Percentiles rank a stretch among this genome's conserved stretches.
These are phyloP conservation scores for Cladochytrium replicatum DNA, from an alignment of 192 early-diverging fungal genomes.

Conservation along the genomic window DNA sequence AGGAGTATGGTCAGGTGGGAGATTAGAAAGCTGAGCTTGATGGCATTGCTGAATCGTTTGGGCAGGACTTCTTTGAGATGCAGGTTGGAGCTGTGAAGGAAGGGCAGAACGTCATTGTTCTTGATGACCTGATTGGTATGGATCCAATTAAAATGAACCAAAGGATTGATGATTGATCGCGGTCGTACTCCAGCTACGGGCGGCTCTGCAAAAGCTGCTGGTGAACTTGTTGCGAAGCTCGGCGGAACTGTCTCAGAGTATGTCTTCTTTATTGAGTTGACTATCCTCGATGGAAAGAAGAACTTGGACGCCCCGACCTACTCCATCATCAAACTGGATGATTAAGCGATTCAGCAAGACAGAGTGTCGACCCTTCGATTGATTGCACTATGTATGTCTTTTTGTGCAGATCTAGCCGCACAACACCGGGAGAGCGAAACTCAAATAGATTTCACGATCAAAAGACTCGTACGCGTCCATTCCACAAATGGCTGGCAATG, in stretches of 20 bases:
- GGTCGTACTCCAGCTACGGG: constrained; percentile 39
- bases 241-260: constrained; percentile 70
- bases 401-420: too few relatives aligned
- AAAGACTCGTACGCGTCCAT: too few relatives aligned
- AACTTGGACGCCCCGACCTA: constrained; percentile 78
- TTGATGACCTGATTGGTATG: constrained; percentile 95
- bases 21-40: too few relatives aligned
- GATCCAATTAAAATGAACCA: background rate
- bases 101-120: constrained; percentile 77
- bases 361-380: too few relatives aligned
- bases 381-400: too few relatives aligned
- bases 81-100: constrained; percentile 64
- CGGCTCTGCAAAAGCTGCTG: constrained; percentile 73
- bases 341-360: too few relatives aligned
- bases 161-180: constrained; percentile 2
- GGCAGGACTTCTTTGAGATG: constrained; percentile 88
- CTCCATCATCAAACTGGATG: constrained; percentile 66
- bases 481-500: too few relatives aligned
- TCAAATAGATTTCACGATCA: too few relatives aligned
- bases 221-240: constrained; percentile 64
- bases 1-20: constrained; percentile 99
- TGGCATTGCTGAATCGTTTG: too few relatives aligned
- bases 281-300: constrained; percentile 68
- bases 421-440: too few relatives aligned
- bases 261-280: constrained; percentile 88